Evolutionary conservation across 139 green algal species (phyloP), one percentile per base, ranked within the genome.

Genomic region (Protoeuglena noctilucae): DNA sequence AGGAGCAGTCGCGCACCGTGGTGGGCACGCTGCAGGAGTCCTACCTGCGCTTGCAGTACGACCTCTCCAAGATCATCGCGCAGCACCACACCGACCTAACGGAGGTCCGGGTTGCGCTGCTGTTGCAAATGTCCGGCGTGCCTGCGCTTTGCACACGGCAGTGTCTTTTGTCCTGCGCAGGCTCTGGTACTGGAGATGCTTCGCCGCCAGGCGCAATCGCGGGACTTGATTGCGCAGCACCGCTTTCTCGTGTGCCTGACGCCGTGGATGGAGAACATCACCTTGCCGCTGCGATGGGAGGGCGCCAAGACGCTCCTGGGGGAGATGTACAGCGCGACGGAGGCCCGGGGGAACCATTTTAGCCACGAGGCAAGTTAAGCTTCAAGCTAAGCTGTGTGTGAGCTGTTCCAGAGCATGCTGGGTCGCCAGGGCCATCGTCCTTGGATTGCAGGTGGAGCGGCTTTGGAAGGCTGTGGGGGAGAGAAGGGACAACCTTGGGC

Each of bases 241-340:
- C 61, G 77, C 7, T 72, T 85, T 48, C 72, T 96, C 46, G 69
- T 70, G 23, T 81, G 72, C 57, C 73, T 96, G 39, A 69, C 74
- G 21, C 84, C 88, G 18, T 96, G 88, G 88, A 80, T 94, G 62
- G 73, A 88, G 29, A 83, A 85, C 63, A 64, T 94, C 14, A 76
- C 64, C 54, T 76, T 96, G 24, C 57, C 60, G 0, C 64, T 76
- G 1, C 66, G 80, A 24, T 89, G 79, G 77, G 78, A 83, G 56
- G 68, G 71, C 34, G 69, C 60, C n/a, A 71, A 93, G 66, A 62
- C 70, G 19, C 69, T 93, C 56, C 71, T 94, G n/a, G 82, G 86
- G 53, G 73, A 57, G 56, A 66, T 90, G 75, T 94, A 89, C 73
- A 80, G 79, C 22, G 77, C 93, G 24, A 91, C 82, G 1, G 60